phyloP scores from a whole-genome alignment of 78 protist species.

The Polysphondylium violaceum region DNA sequence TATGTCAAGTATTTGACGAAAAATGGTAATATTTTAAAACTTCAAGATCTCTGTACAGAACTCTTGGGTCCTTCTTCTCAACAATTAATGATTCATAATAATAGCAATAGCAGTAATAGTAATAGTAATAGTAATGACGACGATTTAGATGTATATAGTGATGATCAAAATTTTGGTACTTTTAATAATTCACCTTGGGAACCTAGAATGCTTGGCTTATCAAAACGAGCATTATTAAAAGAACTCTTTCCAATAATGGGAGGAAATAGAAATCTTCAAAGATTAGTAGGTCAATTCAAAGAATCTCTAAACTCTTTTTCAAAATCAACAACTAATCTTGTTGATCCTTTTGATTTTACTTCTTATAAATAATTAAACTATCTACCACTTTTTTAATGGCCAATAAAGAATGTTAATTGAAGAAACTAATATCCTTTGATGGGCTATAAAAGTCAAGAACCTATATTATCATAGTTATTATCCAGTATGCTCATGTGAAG shows the following conservation, averaged over 20 bases:
- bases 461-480: too few species aligned
- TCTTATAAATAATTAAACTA: too few species aligned
- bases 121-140: neutral
- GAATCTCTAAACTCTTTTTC: constrained; percentile 38
- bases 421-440: too few species aligned
- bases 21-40: neutral
- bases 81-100: neutral
- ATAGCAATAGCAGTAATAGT: neutral
- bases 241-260: constrained; percentile 56
- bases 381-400: too few species aligned
- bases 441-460: too few species aligned
- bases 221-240: constrained; percentile 23
- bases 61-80: constrained; percentile 47
- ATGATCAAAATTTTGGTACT: too few species aligned
- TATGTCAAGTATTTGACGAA: constrained; percentile 25
- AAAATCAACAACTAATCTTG: neutral
- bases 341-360: constrained; percentile 44
- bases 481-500: too few species aligned
- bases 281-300: constrained; percentile 68
- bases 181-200: constrained; percentile 36
- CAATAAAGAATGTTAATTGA: too few species aligned
- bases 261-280: constrained; percentile 47
- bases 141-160: too few species aligned
- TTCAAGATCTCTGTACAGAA: constrained; percentile 50
- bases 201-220: constrained; percentile 12